A percentile compares a stretch with the other conserved stretches of the same genome.
These are phyloP conservation scores for Nothophaeocryptopus gaeumannii DNA, from an alignment of 2,329 filamentous ascomycete species.

Conservation along the genomic window DNA sequence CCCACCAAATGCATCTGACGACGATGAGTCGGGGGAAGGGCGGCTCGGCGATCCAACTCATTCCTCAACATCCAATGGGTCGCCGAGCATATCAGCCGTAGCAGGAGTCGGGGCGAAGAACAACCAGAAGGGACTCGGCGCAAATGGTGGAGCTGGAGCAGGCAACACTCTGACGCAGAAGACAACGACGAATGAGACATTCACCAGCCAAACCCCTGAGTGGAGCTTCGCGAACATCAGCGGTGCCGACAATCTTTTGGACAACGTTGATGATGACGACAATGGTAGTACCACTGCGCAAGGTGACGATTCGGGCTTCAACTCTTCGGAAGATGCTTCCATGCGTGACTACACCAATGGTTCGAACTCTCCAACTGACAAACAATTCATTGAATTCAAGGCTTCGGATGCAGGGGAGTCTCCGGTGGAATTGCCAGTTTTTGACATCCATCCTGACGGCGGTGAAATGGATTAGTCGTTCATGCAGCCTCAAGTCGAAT, in stretches of 20 bases:
- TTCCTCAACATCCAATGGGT: conserved; percentile 71
- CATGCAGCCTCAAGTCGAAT: background rate
- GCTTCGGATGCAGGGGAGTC: background rate
- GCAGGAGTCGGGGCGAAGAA: conserved; percentile 49
- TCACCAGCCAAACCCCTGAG: background rate
- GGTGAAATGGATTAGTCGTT: background rate
- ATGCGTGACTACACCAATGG: background rate
- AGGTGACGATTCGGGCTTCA: background rate
- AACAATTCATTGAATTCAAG: background rate
- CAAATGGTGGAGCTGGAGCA: conserved; percentile 26
- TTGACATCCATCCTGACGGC: background rate
- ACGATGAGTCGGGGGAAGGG: conserved; percentile 71
- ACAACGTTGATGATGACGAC: conserved; percentile 3
- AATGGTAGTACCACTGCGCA: conserved; percentile 1
- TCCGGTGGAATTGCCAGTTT: background rate
- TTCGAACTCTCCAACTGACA: background rate
- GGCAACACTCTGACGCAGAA: conserved; percentile 28
- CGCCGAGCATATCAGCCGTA: conserved; percentile 85
- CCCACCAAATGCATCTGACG: conserved; percentile 40
- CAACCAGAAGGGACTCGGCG: conserved; percentile 14
- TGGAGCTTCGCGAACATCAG: conserved; percentile 7
- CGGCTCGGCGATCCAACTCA: conserved; percentile 72
- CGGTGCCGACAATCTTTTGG: background rate
- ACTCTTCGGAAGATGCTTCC: background rate
- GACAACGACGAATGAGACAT: conserved; percentile 15